These are phyloP conservation scores for Talaromyces nanjingensis DNA, from an alignment of 495 filamentous ascomycete species.

Conservation along the genomic window DNA sequence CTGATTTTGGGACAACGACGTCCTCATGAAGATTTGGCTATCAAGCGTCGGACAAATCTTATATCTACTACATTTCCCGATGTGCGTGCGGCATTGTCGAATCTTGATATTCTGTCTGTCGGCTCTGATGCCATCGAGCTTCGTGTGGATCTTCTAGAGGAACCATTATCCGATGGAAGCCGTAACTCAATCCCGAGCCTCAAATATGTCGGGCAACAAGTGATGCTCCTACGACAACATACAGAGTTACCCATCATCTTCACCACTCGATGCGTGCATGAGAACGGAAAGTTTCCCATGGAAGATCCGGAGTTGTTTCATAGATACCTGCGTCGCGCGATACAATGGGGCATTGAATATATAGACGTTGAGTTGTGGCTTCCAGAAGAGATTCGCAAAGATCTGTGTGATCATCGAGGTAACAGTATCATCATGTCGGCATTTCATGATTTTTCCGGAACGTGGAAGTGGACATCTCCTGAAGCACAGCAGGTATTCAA, in stretches of 20 bases:
- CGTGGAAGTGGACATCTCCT: constrained; percentile 71
- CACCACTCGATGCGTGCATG: constrained; percentile 69
- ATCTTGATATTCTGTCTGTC: constrained; percentile 77
- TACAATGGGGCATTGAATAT: constrained; percentile 83
- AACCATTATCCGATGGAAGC: constrained; percentile 52
- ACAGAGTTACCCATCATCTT: constrained; percentile 84
- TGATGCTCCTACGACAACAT: constrained; percentile 73
- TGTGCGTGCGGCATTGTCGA: constrained; percentile 73
- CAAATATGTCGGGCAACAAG: constrained; percentile 76
- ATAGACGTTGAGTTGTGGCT: constrained; percentile 84
- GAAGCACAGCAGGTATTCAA: constrained; percentile 62
- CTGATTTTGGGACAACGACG: constrained; percentile 69
- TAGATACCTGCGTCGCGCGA: constrained; percentile 67
- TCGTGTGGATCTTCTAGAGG: constrained; percentile 72
- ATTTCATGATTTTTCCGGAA: constrained; percentile 79
- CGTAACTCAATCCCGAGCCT: constrained; percentile 61
- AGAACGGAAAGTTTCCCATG: constrained; percentile 80
- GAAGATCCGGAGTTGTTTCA: constrained; percentile 67
- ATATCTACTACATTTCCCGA: constrained; percentile 85
- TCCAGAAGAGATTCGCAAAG: constrained; percentile 62
- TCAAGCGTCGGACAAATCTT: constrained; percentile 69
- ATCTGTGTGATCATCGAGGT: constrained; percentile 61
- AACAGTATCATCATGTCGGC: constrained; percentile 78
- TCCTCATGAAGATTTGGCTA: constrained; percentile 66
- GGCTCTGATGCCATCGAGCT: constrained; percentile 79